phyloP scores from a whole-genome alignment of 169 alveolate genomes.

The Plasmodium gonderi region DNA sequence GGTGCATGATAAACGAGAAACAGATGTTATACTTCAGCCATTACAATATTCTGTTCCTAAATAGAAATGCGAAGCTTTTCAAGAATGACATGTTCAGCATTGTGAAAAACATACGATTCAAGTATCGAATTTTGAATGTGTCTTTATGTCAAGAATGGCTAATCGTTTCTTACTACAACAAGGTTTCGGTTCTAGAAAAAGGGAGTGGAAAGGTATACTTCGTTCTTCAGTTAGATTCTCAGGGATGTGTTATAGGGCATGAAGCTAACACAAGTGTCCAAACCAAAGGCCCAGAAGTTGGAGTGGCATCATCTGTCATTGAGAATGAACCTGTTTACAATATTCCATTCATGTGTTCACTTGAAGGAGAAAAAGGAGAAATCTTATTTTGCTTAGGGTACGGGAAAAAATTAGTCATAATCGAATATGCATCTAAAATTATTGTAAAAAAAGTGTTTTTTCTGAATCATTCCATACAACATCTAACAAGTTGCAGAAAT shows the following conservation, averaged over 20 bases:
- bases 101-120: slow-evolving; percentile 11
- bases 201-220: slow-evolving; percentile 1
- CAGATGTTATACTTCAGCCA: slow-evolving; percentile 4
- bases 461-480: slow-evolving; percentile 3
- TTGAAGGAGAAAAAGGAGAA: slow-evolving; percentile 33
- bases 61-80: slow-evolving; percentile 14
- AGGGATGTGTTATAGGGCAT: neutral
- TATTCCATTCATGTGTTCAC: slow-evolving; percentile 22
- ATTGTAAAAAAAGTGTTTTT: neutral
- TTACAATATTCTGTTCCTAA: neutral
- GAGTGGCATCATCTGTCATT: neutral
- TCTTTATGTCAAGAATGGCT: neutral
- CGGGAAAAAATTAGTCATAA: neutral
- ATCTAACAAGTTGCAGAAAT: neutral
- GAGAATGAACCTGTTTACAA: neutral
- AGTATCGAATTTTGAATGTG: neutral
- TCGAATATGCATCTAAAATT: neutral
- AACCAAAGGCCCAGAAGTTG: neutral
- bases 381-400: slow-evolving; percentile 22
- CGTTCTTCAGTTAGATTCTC: neutral
- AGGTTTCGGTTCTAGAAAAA: neutral
- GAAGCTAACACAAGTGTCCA: neutral
- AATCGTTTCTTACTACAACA: slow-evolving; percentile 10
- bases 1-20: neutral
- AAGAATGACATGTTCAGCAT: neutral